A percentile compares a stretch with the other conserved stretches of the same genome.
Conservation (phyloP, 140 eudicot species). For the Anethum foeniculum region DNA sequence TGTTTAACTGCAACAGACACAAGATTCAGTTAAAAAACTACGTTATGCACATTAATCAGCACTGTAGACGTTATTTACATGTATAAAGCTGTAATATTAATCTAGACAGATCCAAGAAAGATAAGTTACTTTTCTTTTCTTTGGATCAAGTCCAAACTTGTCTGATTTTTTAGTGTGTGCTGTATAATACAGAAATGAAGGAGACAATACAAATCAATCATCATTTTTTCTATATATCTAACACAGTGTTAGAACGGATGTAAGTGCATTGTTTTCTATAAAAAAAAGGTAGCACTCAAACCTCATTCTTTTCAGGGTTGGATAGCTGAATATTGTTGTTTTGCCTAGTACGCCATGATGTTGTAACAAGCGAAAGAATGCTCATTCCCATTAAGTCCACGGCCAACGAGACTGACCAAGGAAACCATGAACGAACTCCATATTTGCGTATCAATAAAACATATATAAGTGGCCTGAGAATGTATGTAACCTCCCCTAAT, state of each 20-base stretch:
- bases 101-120: neutral
- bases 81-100: neutral
- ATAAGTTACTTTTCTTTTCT: neutral
- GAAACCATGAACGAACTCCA: slow-evolving; percentile 81
- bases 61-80: neutral
- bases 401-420: slow-evolving; percentile 62
- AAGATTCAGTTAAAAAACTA: neutral
- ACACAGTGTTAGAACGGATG: neutral
- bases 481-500: slow-evolving; percentile 64
- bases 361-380: slow-evolving; percentile 35
- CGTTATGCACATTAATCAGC: neutral
- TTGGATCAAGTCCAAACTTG: neutral
- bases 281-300: slow-evolving; percentile 15
- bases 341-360: slow-evolving; percentile 19
- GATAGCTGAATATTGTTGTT: slow-evolving; percentile 35
- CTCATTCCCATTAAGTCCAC: slow-evolving; percentile 62
- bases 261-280: neutral
- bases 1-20: slow-evolving; percentile 48
- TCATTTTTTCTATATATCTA: neutral
- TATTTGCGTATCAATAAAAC: slow-evolving; percentile 75
- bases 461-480: slow-evolving; percentile 72
- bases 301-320: slow-evolving; percentile 68
- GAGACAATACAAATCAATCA: neutral
- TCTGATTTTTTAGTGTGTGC: neutral
- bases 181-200: neutral